Evolutionary conservation across 495 filamentous ascomycete genomes (phyloP).

Genomic region (Penicillium arizonense): DNA sequence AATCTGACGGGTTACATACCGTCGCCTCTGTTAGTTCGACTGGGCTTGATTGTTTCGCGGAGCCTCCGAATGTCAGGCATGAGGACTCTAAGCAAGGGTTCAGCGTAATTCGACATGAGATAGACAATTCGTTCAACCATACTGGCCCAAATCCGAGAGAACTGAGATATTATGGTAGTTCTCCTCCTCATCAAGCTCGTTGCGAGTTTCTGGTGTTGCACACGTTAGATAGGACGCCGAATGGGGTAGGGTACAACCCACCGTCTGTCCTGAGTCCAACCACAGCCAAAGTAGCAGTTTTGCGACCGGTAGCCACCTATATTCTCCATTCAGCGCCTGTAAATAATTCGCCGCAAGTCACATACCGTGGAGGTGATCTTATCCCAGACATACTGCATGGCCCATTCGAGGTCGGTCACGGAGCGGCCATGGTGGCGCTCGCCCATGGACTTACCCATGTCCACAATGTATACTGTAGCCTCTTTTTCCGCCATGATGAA

Average conservation of each 20-base stretch:
- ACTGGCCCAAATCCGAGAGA: conserved; percentile 69
- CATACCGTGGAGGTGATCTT: conserved; percentile 77
- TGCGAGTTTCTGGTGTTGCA: conserved; percentile 56
- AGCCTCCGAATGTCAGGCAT: conserved; percentile 67
- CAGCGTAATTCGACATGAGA: not conserved
- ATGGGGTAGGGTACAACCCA: conserved; percentile 19
- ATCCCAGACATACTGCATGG: conserved; percentile 95
- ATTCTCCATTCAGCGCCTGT: not conserved
- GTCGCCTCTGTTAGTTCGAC: conserved; percentile 71
- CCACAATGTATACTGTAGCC: conserved; percentile 87
- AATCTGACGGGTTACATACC: conserved; percentile 34
- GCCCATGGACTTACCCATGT: conserved; percentile 82
- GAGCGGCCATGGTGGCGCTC: conserved; percentile 68
- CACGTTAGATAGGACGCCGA: not conserved
- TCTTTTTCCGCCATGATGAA: conserved; percentile 86
- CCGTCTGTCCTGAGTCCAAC: conserved; percentile 79
- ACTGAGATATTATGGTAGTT: conserved; percentile 78
- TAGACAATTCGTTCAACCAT: conserved; percentile 15
- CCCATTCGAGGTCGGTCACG: conserved; percentile 83
- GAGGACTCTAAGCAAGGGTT: conserved; percentile 49
- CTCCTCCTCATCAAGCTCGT: conserved; percentile 60
- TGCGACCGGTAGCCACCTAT: conserved; percentile 77
- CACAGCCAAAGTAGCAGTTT: conserved; percentile 77
- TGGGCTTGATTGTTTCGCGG: conserved; percentile 60
- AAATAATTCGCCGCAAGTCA: not conserved